Conservation (phyloP, 208 protist genomes). For the Acanthamoeba lugdunensis region DNA sequence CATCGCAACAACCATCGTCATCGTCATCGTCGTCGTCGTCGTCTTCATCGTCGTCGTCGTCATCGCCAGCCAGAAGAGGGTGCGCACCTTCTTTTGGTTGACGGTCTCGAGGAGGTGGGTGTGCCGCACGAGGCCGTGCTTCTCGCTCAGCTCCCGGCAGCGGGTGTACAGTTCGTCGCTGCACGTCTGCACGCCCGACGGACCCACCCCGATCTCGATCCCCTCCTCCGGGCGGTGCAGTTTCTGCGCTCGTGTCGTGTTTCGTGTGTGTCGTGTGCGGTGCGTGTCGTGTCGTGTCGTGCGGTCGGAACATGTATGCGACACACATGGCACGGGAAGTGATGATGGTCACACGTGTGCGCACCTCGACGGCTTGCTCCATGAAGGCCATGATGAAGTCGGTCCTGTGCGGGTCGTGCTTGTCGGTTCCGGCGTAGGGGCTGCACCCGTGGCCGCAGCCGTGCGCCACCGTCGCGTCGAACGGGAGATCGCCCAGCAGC, state of each 20-base stretch:
- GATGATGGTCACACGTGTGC: too few species aligned
- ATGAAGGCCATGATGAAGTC: conserved; percentile 1
- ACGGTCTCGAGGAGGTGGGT: conserved; percentile 42
- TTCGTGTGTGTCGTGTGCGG: background rate
- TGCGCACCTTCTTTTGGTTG: conserved; percentile 8
- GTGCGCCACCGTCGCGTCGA: background rate
- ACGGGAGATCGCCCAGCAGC: conserved; percentile 19
- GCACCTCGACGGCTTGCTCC: background rate
- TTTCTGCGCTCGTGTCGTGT: background rate
- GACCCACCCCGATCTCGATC: conserved; percentile 33
- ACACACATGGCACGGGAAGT: too few species aligned
- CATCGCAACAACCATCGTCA: background rate
- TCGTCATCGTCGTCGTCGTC: background rate
- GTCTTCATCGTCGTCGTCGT: too few species aligned
- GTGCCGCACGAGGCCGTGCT: conserved; percentile 20
- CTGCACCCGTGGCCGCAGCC: background rate
- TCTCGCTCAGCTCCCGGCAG: conserved; percentile 45
- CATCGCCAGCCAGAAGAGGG: too few species aligned
- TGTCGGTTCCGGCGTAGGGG: background rate
- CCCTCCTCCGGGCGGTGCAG: conserved; percentile 26
- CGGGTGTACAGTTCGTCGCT: conserved; percentile 7
- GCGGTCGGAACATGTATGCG: too few species aligned
- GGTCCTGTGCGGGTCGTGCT: conserved; percentile 7
- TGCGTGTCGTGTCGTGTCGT: too few species aligned
- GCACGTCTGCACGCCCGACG: conserved; percentile 16